These are phyloP conservation scores for Clonostachys sp. DNA, from an alignment of 2,329 filamentous ascomycete species.

Conservation along the genomic window DNA sequence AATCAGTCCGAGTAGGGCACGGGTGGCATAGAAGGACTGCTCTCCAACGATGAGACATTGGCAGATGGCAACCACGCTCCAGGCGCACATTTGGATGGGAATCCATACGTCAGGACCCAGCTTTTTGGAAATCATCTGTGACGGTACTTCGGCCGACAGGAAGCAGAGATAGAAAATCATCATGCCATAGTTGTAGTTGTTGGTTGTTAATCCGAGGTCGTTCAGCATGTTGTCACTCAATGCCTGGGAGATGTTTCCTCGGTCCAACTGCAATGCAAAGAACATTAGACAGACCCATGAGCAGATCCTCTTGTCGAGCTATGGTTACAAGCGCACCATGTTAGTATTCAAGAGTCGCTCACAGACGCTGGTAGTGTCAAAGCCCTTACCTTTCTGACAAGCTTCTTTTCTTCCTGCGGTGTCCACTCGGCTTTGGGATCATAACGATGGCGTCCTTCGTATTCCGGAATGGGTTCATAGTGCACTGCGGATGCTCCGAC, in stretches of 20 bases:
- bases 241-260: constrained; percentile 59
- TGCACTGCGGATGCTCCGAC: too few relatives aligned
- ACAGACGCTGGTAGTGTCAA: too few relatives aligned
- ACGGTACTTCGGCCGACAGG: constrained; percentile 51
- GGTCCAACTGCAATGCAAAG: constrained; percentile 59
- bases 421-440: constrained; percentile 43
- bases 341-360: too few relatives aligned
- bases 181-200: constrained; percentile 49
- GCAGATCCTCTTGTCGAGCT: constrained; percentile 29
- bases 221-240: constrained; percentile 56
- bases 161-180: constrained; percentile 41
- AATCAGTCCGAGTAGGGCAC: constrained; percentile 46
- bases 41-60: constrained; percentile 46
- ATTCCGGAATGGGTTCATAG: constrained; percentile 6
- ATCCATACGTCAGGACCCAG: constrained; percentile 46
- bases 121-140: constrained; percentile 29
- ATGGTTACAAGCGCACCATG: too few relatives aligned
- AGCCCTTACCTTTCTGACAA: constrained; percentile 42
- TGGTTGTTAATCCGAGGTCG: constrained; percentile 40
- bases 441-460: constrained; percentile 35
- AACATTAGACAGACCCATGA: constrained; percentile 46
- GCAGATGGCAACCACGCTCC: constrained; percentile 37
- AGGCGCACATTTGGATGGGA: constrained; percentile 53
- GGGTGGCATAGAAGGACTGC: constrained; percentile 41
- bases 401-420: constrained; percentile 47